These are phyloP conservation scores for Fusarium sp. DNA, from an alignment of 2,329 filamentous ascomycete species.

Conservation along the genomic window DNA sequence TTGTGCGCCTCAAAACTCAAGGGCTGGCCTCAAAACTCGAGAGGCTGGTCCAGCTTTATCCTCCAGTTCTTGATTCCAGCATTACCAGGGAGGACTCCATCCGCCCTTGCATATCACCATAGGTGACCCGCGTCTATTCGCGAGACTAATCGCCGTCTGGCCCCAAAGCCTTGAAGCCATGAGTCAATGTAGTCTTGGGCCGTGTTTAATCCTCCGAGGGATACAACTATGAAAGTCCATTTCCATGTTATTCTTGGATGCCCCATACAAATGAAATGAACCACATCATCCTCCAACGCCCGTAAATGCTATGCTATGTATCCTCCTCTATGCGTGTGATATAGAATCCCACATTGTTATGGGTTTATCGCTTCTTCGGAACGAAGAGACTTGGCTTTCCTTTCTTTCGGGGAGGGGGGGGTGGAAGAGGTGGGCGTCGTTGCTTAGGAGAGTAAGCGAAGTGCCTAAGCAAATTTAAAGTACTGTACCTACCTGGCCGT, in stretches of 20 bases:
- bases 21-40: constrained; percentile 1
- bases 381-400: constrained; percentile 61
- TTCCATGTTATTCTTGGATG: constrained; percentile 10
- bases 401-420: constrained; percentile 55
- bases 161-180: constrained; percentile 2
- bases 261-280: constrained; percentile 9
- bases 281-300: constrained; percentile 39
- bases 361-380: constrained; percentile 54
- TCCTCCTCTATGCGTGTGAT: constrained; percentile 26
- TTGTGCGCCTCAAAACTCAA: neutral
- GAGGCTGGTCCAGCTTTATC: neutral
- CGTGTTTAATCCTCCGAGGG: neutral
- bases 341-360: constrained; percentile 13
- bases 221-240: neutral
- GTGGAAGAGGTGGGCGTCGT: constrained; percentile 41
- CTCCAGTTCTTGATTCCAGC: constrained; percentile 6
- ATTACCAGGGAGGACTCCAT: constrained; percentile 4
- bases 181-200: neutral
- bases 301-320: constrained; percentile 29
- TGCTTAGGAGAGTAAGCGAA: constrained; percentile 35
- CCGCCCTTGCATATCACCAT: constrained; percentile 33
- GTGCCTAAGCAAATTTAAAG: neutral
- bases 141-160: constrained; percentile 10
- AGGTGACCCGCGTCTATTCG: neutral
- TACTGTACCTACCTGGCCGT: constrained; percentile 39